Evolutionary conservation across 2,329 filamentous ascomycete species (phyloP).

Genomic region (Fusarium fracticaudum): DNA sequence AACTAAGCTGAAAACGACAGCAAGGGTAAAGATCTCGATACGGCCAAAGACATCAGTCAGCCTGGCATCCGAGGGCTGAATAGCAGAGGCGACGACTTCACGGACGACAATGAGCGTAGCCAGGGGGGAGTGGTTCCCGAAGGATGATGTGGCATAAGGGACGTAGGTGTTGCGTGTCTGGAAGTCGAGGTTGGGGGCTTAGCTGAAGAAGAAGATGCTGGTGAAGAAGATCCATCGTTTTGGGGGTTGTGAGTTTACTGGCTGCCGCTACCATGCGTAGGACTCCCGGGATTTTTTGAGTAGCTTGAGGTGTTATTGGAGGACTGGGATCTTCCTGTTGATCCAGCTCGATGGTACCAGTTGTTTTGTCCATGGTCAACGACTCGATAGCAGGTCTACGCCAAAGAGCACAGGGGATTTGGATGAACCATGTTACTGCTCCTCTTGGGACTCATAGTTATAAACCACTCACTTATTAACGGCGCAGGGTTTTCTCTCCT

Average conservation of each 20-base stretch:
- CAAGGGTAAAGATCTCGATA: neutral
- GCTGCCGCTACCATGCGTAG: neutral
- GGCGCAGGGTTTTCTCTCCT: neutral
- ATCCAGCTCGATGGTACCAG: neutral
- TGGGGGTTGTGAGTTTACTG: neutral
- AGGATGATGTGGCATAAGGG: neutral
- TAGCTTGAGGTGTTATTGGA: no score
- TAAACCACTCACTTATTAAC: neutral
- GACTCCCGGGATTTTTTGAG: neutral
- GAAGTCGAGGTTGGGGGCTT: neutral
- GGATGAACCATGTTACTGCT: neutral
- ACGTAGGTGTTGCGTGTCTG: neutral
- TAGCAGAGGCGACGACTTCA: neutral
- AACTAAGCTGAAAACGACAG: neutral
- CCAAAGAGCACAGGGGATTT: no score
- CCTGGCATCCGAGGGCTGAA: neutral
- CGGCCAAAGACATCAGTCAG: neutral
- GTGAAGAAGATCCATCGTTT: neutral
- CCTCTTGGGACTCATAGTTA: neutral
- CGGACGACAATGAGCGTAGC: neutral
- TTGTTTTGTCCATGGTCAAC: neutral
- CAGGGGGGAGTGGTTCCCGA: neutral
- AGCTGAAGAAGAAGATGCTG: neutral
- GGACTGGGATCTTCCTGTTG: accelerated
- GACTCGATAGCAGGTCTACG: neutral